phyloP scores from a whole-genome alignment of 768 basidiomycete species.

The Trametes meyenii region DNA sequence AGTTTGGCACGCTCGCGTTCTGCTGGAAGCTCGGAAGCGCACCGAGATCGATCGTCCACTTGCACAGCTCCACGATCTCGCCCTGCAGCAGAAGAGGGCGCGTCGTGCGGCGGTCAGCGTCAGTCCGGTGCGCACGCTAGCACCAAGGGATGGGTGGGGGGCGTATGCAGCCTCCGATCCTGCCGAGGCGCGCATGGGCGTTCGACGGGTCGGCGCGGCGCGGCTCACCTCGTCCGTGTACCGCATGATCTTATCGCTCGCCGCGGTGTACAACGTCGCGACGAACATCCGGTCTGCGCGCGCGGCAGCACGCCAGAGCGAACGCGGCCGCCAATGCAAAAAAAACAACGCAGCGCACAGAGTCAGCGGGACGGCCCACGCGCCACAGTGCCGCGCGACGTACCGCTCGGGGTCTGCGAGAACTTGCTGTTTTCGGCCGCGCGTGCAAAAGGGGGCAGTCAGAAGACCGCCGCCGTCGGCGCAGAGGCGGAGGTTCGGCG shows the following conservation, averaged over 20 bases:
- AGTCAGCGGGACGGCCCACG: slow-evolving; percentile 2
- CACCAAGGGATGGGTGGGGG: not conserved
- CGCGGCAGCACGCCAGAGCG: not conserved
- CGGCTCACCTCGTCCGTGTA: slow-evolving; percentile 74
- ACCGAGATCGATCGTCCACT: slow-evolving; percentile 86
- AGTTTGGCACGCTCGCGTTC: slow-evolving; percentile 58
- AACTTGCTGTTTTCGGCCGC: slow-evolving; percentile 56
- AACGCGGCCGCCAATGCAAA: slow-evolving; percentile 1
- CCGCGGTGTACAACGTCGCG: slow-evolving; percentile 80
- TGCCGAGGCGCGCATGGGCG: slow-evolving; percentile 19
- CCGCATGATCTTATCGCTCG: slow-evolving; percentile 73
- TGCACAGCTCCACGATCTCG: slow-evolving; percentile 73
- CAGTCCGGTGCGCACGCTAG: not conserved
- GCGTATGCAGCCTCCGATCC: slow-evolving; percentile 26
- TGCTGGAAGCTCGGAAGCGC: slow-evolving; percentile 78
- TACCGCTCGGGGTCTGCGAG: slow-evolving; percentile 59
- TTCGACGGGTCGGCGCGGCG: slow-evolving; percentile 9
- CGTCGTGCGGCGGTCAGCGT: not conserved
- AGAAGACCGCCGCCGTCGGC: slow-evolving; percentile 13
- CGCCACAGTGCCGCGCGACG: slow-evolving; percentile 22
- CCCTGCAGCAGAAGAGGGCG: slow-evolving; percentile 42
- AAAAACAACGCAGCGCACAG: not conserved
- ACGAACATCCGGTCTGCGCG: slow-evolving; percentile 72
- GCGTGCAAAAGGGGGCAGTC: not conserved
- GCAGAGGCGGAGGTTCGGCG: slow-evolving; percentile 29